Conservation (phyloP, 2,329 filamentous ascomycete genomes). For the Xylariomycetidae sp. region DNA sequence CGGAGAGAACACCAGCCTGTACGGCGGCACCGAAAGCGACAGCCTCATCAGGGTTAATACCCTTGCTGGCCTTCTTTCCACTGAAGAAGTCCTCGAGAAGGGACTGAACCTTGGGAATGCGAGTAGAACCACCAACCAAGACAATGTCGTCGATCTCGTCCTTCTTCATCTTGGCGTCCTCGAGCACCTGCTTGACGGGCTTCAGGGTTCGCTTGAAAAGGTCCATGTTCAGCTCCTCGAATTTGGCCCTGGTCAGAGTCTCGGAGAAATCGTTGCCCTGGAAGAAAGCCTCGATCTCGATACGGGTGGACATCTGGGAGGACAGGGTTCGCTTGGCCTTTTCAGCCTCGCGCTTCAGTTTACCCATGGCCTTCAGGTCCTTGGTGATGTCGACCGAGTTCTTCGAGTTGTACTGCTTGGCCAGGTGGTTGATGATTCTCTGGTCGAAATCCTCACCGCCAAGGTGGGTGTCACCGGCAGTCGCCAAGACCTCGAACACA, state of each 20-base stretch:
- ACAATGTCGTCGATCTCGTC: slow-evolving; percentile 92
- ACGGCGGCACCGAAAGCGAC: slow-evolving; percentile 97
- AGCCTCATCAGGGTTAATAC: slow-evolving; percentile 98
- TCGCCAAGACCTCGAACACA: slow-evolving; percentile 91
- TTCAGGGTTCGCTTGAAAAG: slow-evolving; percentile 99
- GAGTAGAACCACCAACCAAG: slow-evolving; percentile 94
- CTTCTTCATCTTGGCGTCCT: slow-evolving; percentile 98
- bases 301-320: slow-evolving; percentile 85
- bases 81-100: slow-evolving; percentile 94
- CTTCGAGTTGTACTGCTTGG: slow-evolving; percentile 99
- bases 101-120: slow-evolving; percentile 95
- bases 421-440: slow-evolving; percentile 91
- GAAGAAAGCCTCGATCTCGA: slow-evolving; percentile 97
- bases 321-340: slow-evolving; percentile 99
- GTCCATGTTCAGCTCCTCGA: slow-evolving; percentile 98
- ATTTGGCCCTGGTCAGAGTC: slow-evolving; percentile 97
- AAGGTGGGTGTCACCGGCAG: slow-evolving; percentile 92
- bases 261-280: slow-evolving; percentile 97
- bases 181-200: slow-evolving; percentile 96
- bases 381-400: slow-evolving; percentile 86
- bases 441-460: slow-evolving; percentile 99
- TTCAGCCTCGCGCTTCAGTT: slow-evolving; percentile 98
- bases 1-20: slow-evolving; percentile 90
- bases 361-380: slow-evolving; percentile 97
- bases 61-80: slow-evolving; percentile 97